phyloP scores from a whole-genome alignment of 2,329 filamentous ascomycete species.

The Fusarium austroafricanum region DNA sequence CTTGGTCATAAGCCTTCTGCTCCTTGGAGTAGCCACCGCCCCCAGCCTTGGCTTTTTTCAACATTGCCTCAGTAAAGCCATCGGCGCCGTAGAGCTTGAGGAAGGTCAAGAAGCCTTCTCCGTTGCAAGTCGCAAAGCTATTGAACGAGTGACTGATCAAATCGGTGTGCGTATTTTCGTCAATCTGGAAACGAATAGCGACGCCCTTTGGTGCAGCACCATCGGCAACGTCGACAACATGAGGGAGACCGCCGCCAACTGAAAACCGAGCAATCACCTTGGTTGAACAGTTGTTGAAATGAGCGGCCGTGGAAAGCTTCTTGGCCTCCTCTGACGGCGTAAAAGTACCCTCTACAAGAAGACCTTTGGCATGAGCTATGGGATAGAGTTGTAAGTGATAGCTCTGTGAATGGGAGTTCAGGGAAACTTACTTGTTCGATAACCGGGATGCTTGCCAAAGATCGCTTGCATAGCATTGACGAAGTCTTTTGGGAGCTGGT shows the following conservation, averaged over 20 bases:
- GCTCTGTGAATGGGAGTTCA: rapidly evolving
- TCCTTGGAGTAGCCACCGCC: slow-evolving; percentile 12
- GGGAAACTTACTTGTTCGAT: slow-evolving; percentile 15
- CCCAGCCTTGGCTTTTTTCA: not conserved
- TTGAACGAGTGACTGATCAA: slow-evolving; percentile 24
- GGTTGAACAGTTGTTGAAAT: slow-evolving; percentile 19
- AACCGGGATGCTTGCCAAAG: slow-evolving; percentile 28
- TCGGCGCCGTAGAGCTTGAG: slow-evolving; percentile 19
- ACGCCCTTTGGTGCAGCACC: slow-evolving; percentile 28
- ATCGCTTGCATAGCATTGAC: slow-evolving; percentile 27
- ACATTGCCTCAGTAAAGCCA: not conserved
- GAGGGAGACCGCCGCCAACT: slow-evolving; percentile 20
- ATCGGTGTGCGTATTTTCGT: slow-evolving; percentile 24
- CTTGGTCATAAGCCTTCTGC: not conserved
- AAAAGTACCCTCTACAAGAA: slow-evolving; percentile 23
- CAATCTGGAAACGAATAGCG: slow-evolving; percentile 25
- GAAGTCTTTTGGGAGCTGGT: slow-evolving; percentile 9
- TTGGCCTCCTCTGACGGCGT: slow-evolving; percentile 20
- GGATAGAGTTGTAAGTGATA: not conserved
- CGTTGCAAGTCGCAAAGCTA: slow-evolving; percentile 10
- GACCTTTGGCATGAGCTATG: slow-evolving; percentile 26
- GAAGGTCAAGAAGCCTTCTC: slow-evolving; percentile 19
- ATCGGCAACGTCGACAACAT: slow-evolving; percentile 8
- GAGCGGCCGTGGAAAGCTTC: slow-evolving; percentile 12
- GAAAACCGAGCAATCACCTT: slow-evolving; percentile 27